Evolutionary conservation across 257 asterid genomes (phyloP), one percentile per base, ranked within the genome.

Genomic region (Gentiana dahurica): DNA sequence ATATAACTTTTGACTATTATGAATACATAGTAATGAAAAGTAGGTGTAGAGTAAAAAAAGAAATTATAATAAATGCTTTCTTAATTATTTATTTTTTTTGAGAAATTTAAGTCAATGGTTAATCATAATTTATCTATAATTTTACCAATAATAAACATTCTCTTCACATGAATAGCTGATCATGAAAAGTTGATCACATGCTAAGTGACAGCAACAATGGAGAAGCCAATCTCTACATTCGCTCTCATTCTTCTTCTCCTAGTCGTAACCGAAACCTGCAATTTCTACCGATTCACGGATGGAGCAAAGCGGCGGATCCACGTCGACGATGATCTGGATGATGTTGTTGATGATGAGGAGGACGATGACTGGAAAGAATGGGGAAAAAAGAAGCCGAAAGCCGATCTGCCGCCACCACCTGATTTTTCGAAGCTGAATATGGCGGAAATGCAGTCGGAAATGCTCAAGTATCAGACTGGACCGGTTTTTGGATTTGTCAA

Each of bases 401-500:
- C 57, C 0, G 79, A 81, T 47, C 94, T 94, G 0, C 83, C 90
- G 2, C 94, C 95, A 0, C 83, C 94, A 2, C 56, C 81, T 5
- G 91, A 84, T 68, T 68, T 79, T 24, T 35, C 80, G 68, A 66
- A 75, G 15, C 58, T 79, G 87, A 77, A 67, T 15, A 35, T 77
- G 38, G 58, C 73, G 2, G 58, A 80, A 58, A 79, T 84, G 79
- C 94, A 84, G 69, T 81, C 73, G 6, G 86, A 83, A 59, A 77
- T 83, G 83, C 77, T 83, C 78, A 85, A 81, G 78, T 81, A 79
- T 58, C 85, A 79, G 34, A 6, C 44, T 51, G 97, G 94, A 9
- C 95, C 95, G n/a, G 84, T 80, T 57, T 83, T 88, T 59, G 98
- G 98, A 4, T 92, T 92, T 65, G 94, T 73, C 13, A 92, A 92